phyloP scores from a whole-genome alignment of 208 protist genomes.

The Acanthamoeba rhysodes region DNA sequence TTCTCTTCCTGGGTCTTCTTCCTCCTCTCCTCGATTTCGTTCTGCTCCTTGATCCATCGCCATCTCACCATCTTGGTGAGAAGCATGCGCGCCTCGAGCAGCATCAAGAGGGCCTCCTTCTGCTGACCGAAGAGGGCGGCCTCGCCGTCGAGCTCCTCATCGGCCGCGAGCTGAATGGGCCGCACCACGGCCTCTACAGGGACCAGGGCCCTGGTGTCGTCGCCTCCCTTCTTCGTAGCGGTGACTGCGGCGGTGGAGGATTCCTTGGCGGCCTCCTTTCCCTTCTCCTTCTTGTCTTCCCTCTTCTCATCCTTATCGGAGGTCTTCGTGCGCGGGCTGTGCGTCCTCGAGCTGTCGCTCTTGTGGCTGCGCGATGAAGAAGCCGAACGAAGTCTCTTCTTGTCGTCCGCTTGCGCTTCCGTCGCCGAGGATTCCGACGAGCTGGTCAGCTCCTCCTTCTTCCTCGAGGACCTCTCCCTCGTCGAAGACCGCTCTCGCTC shows the following conservation, averaged over 20 bases:
- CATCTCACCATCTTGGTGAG: slow-evolving; percentile 82
- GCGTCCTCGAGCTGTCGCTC: not conserved
- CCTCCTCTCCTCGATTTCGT: slow-evolving; percentile 74
- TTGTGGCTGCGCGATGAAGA: slow-evolving; percentile 42
- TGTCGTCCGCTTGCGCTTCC: not conserved
- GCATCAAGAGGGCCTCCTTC: slow-evolving; percentile 79
- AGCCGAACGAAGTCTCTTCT: slow-evolving; percentile 21
- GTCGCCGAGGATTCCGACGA: slow-evolving; percentile 39
- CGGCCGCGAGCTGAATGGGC: slow-evolving; percentile 62
- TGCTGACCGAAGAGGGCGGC: slow-evolving; percentile 79
- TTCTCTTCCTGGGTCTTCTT: slow-evolving; percentile 66
- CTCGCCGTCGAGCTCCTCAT: slow-evolving; percentile 78
- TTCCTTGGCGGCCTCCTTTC: slow-evolving; percentile 46
- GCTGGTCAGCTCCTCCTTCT: slow-evolving; percentile 38
- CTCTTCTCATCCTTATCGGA: not conserved
- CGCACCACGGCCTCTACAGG: slow-evolving; percentile 74
- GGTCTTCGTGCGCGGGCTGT: not conserved
- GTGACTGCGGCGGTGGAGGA: not conserved
- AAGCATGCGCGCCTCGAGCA: slow-evolving; percentile 81
- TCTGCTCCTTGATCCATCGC: slow-evolving; percentile 82
- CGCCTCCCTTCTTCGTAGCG: slow-evolving; percentile 26
- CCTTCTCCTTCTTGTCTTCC: slow-evolving; percentile 54
- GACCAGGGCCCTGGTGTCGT: not conserved
- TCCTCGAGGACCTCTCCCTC: slow-evolving; percentile 19
- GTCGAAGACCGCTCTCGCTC: not conserved